Evolutionary conservation across 2,329 filamentous ascomycete species (phyloP), one percentile per base, ranked within the genome.

Genomic region (Aspergillus ruber): DNA sequence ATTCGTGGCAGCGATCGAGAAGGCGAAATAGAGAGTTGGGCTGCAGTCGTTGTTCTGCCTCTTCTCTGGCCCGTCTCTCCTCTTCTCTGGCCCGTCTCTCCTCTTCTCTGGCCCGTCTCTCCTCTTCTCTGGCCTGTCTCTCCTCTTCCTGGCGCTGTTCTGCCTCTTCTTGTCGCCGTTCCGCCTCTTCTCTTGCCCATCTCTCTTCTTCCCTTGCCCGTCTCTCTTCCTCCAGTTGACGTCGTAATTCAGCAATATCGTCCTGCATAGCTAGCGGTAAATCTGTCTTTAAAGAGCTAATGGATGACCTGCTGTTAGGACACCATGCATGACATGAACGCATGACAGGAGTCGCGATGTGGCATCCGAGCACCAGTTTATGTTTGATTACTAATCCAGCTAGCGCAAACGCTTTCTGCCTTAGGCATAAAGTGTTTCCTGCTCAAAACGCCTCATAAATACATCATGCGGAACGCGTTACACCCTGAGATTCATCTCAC

Each of bases 1-100:
- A 53, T n/a, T 52, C 39, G 27, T 62, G 50, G 42, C 52, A 60
- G 42, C 49, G 46, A 50, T 59, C 49, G 25, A 63, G 57, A 42
- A 58, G 54, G 29, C 42, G 18, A 18, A 54, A 49, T 6, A 62
- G 50, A 13, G 50, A 52, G 29, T 51, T 59, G 2, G 51, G 50
- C 47, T 61, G 41, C 2, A 56, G 6, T 53, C 42, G 48, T 32
- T 29, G 47, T 50, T 58, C 52, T 50, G 53, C 51, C 27, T 53
- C 46, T 50, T 51, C 45, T 45, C 50, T 47, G 39, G 44, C 23
- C 23, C 23, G 8, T 25, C 23, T 25, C 23, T 25, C n/a, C n/a
- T n/a, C n/a, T n/a, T n/a, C n/a, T n/a, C n/a, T n/a, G n/a, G n/a
- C n/a, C n/a, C n/a, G n/a, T n/a, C n/a, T n/a, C n/a, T n/a, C n/a